Base-by-base conservation (phyloP, 2,329 filamentous ascomycete genomes). In the Aureobasidium sp. region DNA sequence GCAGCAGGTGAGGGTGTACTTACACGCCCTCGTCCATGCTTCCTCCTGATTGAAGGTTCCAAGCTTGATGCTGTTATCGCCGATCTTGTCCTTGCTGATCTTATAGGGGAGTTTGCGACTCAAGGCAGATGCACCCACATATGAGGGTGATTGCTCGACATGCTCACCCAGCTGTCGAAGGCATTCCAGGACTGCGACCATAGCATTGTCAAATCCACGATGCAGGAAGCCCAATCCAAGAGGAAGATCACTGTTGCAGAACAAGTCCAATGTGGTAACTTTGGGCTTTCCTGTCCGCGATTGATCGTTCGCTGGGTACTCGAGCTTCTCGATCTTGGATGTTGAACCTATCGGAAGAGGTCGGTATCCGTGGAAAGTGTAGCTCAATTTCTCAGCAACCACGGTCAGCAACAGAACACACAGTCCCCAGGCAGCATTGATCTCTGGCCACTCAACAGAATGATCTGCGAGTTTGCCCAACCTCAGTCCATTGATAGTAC, bases 21-120 rank as follows among this genome's bases (percentile, higher is more conserved):
- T 99, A 81, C 95, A 99, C 11, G 94, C 94, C 73, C 93, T 91
- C 3, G 94, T 97, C 93, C 95, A 99, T 74, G 97, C 93, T 69
- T 96, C 92, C 57, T 83, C 83, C 71, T 91, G 89, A 55, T 91
- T 91, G 68, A 97, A 90, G 27, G 74, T 74, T 7, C 91, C 90
- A 27, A 96, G 78, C 74, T 92, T 94, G 75, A 99, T 97, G 75
- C 92, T 96, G 54, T 76, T 84, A 60, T 90, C 88, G 36, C 84
- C 85, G 65, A 93, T 91, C 74, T 86, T 90, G 73, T 97, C 94
- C 57, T 91, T 91, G 66, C 90, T 86, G 66, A 99, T 97, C 66
- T 84, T 82, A 74, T 99, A 99, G 1, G 94, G 94, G 68, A 99
- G 79, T 67, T 84, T 86, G 51, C 93, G 78, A 3, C 75, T 77